Evolutionary conservation across 2,329 filamentous ascomycete genomes (phyloP).

Genomic region (Zymoseptoria brevis): DNA sequence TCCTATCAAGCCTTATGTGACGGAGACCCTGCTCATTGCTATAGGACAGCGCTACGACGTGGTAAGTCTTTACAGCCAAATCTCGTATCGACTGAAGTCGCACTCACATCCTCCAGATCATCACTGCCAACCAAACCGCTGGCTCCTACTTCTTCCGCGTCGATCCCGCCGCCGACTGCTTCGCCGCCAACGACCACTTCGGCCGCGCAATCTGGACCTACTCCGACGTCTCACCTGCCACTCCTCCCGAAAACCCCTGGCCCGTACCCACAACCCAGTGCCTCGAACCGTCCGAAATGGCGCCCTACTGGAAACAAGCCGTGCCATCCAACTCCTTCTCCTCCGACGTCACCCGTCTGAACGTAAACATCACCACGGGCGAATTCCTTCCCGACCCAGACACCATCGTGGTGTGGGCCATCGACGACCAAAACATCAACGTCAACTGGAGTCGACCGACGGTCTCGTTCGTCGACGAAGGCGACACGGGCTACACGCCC

Average conservation of each 20-base stretch:
- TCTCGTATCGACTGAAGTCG: neutral
- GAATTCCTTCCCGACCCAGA: constrained; percentile 27
- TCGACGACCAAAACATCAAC: constrained; percentile 36
- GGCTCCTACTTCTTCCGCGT: constrained; percentile 26
- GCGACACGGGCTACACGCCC: constrained; percentile 34
- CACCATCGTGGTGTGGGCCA: constrained; percentile 33
- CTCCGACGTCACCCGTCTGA: constrained; percentile 26
- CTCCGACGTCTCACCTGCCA: constrained; percentile 14
- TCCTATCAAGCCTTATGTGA: constrained; percentile 21
- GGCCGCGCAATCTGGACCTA: constrained; percentile 34
- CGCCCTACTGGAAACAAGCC: constrained; percentile 27
- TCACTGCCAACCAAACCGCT: constrained; percentile 25
- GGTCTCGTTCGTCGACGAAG: constrained; percentile 35
- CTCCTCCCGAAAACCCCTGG: constrained; percentile 18
- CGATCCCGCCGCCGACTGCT: constrained; percentile 20
- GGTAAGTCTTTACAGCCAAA: neutral
- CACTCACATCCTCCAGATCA: constrained; percentile 14
- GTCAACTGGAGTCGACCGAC: constrained; percentile 39
- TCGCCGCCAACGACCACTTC: constrained; percentile 26
- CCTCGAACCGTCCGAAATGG: constrained; percentile 22
- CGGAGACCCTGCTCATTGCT: constrained; percentile 19
- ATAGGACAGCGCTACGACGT: constrained; percentile 33
- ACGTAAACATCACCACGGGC: constrained; percentile 26
- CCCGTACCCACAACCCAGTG: constrained; percentile 23
- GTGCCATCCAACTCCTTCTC: constrained; percentile 32